Evolutionary conservation across 768 basidiomycete species (phyloP).

Genomic region (Amanita rimosa): DNA sequence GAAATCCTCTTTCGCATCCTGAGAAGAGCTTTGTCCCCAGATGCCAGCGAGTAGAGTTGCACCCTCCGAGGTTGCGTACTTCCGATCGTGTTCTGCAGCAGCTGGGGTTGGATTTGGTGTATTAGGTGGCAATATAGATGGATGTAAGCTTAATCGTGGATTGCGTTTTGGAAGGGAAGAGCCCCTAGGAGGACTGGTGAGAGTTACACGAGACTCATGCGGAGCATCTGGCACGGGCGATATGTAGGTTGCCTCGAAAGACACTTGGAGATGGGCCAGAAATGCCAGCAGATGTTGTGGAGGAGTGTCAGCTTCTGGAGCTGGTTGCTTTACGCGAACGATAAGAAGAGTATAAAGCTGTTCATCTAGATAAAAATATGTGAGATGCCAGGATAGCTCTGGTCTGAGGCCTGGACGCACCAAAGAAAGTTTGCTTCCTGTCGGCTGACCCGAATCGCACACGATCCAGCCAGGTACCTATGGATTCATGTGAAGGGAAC

Average conservation of each 20-base stretch:
- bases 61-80: slow-evolving; percentile 73
- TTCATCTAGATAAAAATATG: slow-evolving; percentile 34
- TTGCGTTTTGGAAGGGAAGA: slow-evolving; percentile 30
- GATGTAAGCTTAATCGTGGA: slow-evolving; percentile 26
- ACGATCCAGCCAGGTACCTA: slow-evolving; percentile 46
- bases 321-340: slow-evolving; percentile 51
- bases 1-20: slow-evolving; percentile 44
- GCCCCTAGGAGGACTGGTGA: slow-evolving; percentile 43
- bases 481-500: slow-evolving; percentile 35
- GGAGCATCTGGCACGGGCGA: slow-evolving; percentile 30
- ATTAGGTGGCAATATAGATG: slow-evolving; percentile 67
- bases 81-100: slow-evolving; percentile 58
- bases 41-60: slow-evolving; percentile 57
- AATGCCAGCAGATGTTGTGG: slow-evolving; percentile 44
- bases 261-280: slow-evolving; percentile 61
- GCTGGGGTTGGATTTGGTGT: slow-evolving; percentile 82
- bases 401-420: slow-evolving; percentile 31
- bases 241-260: slow-evolving; percentile 76
- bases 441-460: slow-evolving; percentile 33
- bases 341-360: slow-evolving; percentile 38
- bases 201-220: slow-evolving; percentile 23
- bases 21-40: slow-evolving; percentile 55
- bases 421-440: slow-evolving; percentile 64
- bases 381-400: slow-evolving; percentile 9
- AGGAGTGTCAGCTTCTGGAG: slow-evolving; percentile 23